phyloP scores from a whole-genome alignment of 257 asterid genomes.

The Cinchona pubescens region DNA sequence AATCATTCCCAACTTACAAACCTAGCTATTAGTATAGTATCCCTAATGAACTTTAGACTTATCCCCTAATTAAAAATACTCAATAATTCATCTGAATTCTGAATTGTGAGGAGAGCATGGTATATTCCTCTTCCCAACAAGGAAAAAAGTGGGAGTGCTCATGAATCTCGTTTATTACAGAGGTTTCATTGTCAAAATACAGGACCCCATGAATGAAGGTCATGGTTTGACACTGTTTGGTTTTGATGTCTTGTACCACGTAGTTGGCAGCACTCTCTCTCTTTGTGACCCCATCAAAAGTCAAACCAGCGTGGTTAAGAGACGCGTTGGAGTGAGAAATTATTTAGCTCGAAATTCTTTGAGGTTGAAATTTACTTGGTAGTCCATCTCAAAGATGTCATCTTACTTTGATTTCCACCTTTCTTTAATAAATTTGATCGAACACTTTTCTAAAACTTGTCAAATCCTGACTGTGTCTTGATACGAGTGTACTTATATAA shows the following conservation, averaged over 20 bases:
- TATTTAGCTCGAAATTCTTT: neutral
- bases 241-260: neutral
- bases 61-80: no score
- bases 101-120: no score
- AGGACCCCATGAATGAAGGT: neutral
- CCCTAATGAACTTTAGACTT: no score
- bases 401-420: neutral
- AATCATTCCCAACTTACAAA: no score
- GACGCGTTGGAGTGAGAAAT: conserved; percentile 4
- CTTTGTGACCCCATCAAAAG: neutral
- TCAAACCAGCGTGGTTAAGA: neutral
- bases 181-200: neutral
- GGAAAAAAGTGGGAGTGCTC: neutral
- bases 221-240: conserved; percentile 6
- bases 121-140: no score
- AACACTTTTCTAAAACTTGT: neutral
- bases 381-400: neutral
- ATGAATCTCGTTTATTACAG: neutral
- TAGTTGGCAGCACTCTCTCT: no score
- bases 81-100: no score
- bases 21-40: no score
- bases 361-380: neutral
- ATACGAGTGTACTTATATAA: no score
- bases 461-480: neutral
- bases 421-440: neutral